phyloP scores from a whole-genome alignment of 176 grass and related monocot species.

The Oryza officinalis region DNA sequence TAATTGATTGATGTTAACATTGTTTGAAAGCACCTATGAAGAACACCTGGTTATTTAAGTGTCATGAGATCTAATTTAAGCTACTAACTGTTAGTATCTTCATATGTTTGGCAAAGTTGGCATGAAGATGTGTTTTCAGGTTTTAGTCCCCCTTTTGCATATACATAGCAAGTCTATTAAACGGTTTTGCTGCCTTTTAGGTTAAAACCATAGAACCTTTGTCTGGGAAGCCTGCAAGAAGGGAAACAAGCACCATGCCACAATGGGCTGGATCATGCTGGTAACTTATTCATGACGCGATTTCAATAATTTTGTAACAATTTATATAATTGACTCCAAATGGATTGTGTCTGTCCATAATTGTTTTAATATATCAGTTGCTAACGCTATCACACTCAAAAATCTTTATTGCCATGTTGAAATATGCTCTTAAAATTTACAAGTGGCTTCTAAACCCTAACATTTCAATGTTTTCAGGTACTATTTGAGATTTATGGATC shows the following conservation, averaged over 20 bases:
- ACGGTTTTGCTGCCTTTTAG: constrained; percentile 46
- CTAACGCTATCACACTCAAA: constrained; percentile 1
- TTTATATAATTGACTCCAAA: not conserved
- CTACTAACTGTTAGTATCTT: not conserved
- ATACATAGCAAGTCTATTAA: constrained; percentile 1
- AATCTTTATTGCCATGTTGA: not conserved
- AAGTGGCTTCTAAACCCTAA: not conserved
- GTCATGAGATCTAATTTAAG: constrained; percentile 32
- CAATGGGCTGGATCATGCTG: constrained; percentile 99
- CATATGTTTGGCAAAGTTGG: not conserved
- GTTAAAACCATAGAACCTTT: constrained; percentile 65
- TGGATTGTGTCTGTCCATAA: not conserved
- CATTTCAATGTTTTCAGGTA: constrained; percentile 58
- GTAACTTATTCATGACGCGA: constrained; percentile 49
- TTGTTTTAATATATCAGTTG: constrained; percentile 4
- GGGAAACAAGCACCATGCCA: constrained; percentile 99
- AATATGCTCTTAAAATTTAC: constrained; percentile 2
- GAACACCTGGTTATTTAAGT: constrained; percentile 1
- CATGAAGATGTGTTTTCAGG: not conserved
- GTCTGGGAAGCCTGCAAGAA: constrained; percentile 70
- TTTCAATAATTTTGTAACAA: constrained; percentile 9
- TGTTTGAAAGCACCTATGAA: not conserved
- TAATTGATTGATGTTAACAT: not conserved
- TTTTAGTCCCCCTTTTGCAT: constrained; percentile 6
- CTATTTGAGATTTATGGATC: constrained; percentile 99